Percentiles rank a stretch among this genome's conserved stretches.
Conservation (phyloP, 495 filamentous ascomycete species). For the Patellaria atrata region DNA sequence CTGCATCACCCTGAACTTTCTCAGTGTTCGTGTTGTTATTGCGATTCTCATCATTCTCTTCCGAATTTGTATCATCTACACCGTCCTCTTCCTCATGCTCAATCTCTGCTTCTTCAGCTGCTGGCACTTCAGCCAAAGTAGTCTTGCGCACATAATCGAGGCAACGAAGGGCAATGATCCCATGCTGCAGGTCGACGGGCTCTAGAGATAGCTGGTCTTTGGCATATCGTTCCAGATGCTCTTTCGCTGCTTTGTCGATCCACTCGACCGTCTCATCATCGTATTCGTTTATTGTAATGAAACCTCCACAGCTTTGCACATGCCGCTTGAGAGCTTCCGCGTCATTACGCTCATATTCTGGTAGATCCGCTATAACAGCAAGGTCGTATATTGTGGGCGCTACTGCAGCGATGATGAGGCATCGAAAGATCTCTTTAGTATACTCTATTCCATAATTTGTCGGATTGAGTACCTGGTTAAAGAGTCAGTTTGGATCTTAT, state of each 20-base stretch:
- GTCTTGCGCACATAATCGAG: constrained; percentile 6
- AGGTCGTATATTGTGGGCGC: constrained; percentile 10
- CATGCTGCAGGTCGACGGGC: constrained; percentile 7
- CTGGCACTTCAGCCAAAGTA: not conserved
- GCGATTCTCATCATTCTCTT: constrained; percentile 1
- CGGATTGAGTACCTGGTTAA: constrained; percentile 5
- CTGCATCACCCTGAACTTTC: too few species aligned
- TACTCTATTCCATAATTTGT: constrained; percentile 6
- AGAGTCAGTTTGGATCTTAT: too few species aligned
- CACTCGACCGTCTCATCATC: constrained; percentile 11
- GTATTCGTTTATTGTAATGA: constrained; percentile 5
- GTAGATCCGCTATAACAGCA: constrained; percentile 9
- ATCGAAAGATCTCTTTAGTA: constrained; percentile 12
- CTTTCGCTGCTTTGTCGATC: constrained; percentile 6
- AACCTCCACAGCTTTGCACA: constrained; percentile 8
- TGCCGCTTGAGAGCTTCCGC: constrained; percentile 2
- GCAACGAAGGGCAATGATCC: constrained; percentile 12
- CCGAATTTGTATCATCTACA: not conserved
- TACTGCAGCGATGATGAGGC: constrained; percentile 3
- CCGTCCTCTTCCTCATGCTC: not conserved
- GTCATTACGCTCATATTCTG: constrained; percentile 5
- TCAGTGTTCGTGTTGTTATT: too few species aligned
- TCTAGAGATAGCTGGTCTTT: constrained; percentile 5
- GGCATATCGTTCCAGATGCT: constrained; percentile 10
- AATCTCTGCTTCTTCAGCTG: not conserved